Base-by-base conservation (phyloP, 2,329 filamentous ascomycete species). In the Penicillium frequentans region DNA sequence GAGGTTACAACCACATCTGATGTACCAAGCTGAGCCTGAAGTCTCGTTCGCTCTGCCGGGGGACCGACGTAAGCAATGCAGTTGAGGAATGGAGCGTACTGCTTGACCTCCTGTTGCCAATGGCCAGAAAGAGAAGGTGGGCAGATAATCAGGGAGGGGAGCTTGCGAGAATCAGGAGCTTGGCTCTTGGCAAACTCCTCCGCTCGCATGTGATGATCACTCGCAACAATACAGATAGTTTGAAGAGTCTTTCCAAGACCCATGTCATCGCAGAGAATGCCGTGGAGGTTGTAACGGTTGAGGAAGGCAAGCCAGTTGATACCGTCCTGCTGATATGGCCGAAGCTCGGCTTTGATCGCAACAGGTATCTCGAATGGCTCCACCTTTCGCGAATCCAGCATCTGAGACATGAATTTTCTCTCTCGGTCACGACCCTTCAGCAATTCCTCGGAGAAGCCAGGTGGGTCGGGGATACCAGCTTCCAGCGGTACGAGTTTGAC, bases 241-340 rank as follows among this genome's bases (percentile, higher is more conserved):
- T 99, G 95, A 11, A 99, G 79, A 1, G 95, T 99, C 79, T 99
- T 99, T 49, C 95, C 95, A 27, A 99, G 89, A 69, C 95, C 95
- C 95, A 99, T 99, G 73, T 99, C 95, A 70, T 99, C 95, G 72
- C 95, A 99, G 58, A 99, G 90, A 74, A 99, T 97, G 49, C 95
- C 95, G 67, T 99, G 96, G 1, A 99, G 85, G 68, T 99, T 93
- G 72, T 98, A 99, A 56, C 93, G 93, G 73, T 99, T 99, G 65
- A 99, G 87, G 78, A 99, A 99, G 55, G 96, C 88, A 51, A 99
- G 85, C 95, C 95, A 99, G 72, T 99, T 99, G 70, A 99, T 93
- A 72, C 95, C 95, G 53, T 99, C 95, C 75, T 99, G 95, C 74
- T 99, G 96, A 71, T 99, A 99, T 0, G 93, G 96, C 62, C 95